Conservation (phyloP, 768 basidiomycete species). For the Leccinum boreale region DNA sequence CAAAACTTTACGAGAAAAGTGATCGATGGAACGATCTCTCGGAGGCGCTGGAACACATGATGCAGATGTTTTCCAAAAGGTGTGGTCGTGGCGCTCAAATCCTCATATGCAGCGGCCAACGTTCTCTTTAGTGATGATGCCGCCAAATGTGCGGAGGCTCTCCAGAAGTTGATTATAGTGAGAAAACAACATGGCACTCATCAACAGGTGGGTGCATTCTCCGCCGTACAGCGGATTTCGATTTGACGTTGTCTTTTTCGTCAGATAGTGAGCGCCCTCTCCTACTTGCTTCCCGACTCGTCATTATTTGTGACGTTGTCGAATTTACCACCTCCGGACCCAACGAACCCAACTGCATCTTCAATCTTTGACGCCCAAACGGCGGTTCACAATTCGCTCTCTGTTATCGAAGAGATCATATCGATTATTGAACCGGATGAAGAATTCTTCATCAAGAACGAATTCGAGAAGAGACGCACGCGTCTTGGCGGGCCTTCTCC, state of each 20-base stretch:
- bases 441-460: conserved; percentile 50
- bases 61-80: conserved; percentile 57
- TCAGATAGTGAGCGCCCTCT: conserved; percentile 66
- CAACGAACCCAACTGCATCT: conserved; percentile 67
- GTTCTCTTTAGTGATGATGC: conserved; percentile 59
- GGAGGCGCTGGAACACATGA: conserved; percentile 52
- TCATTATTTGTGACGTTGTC: conserved; percentile 58
- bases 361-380: conserved; percentile 55
- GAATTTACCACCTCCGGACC: conserved; percentile 67
- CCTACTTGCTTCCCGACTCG: conserved; percentile 73
- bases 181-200: conserved; percentile 59
- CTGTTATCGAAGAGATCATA: conserved; percentile 70
- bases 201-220: conserved; percentile 44
- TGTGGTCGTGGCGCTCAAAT: conserved; percentile 31
- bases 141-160: conserved; percentile 71
- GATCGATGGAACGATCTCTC: conserved; percentile 57
- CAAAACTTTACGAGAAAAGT: conserved; percentile 66
- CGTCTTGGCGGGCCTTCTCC: conserved; percentile 67
- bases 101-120: neutral
- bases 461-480: conserved; percentile 74
- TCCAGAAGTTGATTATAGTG: conserved; percentile 73
- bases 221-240: neutral
- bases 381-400: conserved; percentile 67
- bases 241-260: neutral
- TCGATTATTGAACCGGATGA: conserved; percentile 63